A percentile compares a stretch with the other conserved stretches of the same genome.
Conservation (phyloP, 768 basidiomycete genomes). For the Gymnopilus junonius region DNA sequence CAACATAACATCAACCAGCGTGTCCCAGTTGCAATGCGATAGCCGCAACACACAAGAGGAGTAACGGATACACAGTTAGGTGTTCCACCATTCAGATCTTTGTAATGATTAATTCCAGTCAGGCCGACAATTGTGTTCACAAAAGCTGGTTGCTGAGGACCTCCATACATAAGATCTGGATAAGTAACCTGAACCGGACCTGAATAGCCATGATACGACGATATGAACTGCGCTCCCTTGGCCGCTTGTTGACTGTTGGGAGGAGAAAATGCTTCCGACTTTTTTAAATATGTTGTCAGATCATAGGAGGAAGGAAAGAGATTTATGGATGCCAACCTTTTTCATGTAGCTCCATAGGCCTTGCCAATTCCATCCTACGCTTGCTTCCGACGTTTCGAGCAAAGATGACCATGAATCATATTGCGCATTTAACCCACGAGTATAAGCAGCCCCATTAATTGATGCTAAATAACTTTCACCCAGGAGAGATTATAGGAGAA, state of each 20-base stretch:
- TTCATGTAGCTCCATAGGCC: constrained; percentile 50
- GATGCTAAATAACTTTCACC: too few relatives aligned
- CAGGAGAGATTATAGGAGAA: background rate
- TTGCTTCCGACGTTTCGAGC: constrained; percentile 42
- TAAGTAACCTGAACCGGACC: constrained; percentile 61
- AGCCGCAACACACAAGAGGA: constrained; percentile 42
- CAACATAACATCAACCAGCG: background rate
- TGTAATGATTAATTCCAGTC: constrained; percentile 50
- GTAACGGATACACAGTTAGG: constrained; percentile 61
- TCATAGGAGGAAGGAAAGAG: background rate
- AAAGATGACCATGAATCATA: constrained; percentile 47
- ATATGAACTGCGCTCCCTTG: constrained; percentile 51
- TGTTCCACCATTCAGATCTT: constrained; percentile 58
- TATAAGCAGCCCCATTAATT: constrained; percentile 53
- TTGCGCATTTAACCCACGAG: constrained; percentile 46
- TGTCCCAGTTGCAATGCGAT: background rate
- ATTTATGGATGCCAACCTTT: constrained; percentile 36
- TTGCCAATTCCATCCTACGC: constrained; percentile 52
- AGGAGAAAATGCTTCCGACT: constrained; percentile 53
- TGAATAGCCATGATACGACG: constrained; percentile 51
- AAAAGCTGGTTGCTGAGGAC: constrained; percentile 56
- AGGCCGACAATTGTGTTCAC: constrained; percentile 48
- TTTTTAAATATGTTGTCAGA: background rate
- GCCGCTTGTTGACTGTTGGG: constrained; percentile 48
- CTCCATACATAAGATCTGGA: constrained; percentile 58